These are phyloP conservation scores for Pyronema omphalodes DNA, from an alignment of 495 filamentous ascomycete species.

Conservation along the genomic window DNA sequence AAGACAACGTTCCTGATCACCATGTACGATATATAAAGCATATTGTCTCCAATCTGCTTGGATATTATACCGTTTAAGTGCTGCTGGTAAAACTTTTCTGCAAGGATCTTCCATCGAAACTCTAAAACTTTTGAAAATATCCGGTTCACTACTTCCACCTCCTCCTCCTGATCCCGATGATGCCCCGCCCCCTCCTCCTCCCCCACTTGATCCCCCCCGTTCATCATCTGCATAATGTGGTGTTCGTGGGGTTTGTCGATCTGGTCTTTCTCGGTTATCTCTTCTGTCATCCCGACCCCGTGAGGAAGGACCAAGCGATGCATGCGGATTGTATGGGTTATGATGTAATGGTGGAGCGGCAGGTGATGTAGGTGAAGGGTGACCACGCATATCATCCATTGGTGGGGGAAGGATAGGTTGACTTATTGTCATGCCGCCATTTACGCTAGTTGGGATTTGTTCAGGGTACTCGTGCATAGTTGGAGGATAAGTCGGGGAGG, in stretches of 20 bases:
- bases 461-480: constrained; percentile 18
- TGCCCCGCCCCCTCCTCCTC: too few species aligned
- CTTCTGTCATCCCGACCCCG: neutral
- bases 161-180: neutral
- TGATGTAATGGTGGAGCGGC: constrained; percentile 23
- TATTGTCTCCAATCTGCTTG: constrained; percentile 93
- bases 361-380: constrained; percentile 28
- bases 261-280: neutral
- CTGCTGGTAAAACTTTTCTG: constrained; percentile 88
- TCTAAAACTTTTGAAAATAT: constrained; percentile 96
- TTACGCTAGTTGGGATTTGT: neutral
- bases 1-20: constrained; percentile 87
- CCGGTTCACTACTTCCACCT: constrained; percentile 22
- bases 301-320: constrained; percentile 3
- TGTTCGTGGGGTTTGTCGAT: constrained; percentile 5
- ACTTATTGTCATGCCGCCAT: neutral
- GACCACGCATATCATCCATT: constrained; percentile 23
- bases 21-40: constrained; percentile 91
- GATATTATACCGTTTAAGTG: constrained; percentile 95
- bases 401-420: neutral
- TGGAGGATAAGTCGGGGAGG: constrained; percentile 53
- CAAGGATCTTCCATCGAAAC: constrained; percentile 96
- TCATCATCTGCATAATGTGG: constrained; percentile 2
- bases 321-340: neutral
- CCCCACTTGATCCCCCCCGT: neutral